Evolutionary conservation across 257 asterid genomes (phyloP).

Genomic region (Nicotiana tabacum): DNA sequence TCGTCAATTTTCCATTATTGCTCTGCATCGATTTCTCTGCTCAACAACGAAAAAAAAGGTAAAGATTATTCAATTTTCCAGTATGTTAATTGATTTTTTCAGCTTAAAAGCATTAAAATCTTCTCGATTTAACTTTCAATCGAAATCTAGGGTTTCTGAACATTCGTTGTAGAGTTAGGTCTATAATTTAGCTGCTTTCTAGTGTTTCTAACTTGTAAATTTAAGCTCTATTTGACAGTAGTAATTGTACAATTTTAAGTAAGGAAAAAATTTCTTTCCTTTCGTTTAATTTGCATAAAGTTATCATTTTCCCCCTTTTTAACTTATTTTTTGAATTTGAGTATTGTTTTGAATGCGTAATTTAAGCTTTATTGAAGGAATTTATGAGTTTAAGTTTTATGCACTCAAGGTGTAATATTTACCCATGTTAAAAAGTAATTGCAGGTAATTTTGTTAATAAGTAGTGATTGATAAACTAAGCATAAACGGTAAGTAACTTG

Average conservation of each 20-base stretch:
- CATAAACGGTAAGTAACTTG: too few species aligned
- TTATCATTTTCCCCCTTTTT: not conserved
- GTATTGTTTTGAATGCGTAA: not conserved
- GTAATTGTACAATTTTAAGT: not conserved
- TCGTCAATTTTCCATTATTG: constrained; percentile 1
- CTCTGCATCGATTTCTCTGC: not conserved
- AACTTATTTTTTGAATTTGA: not conserved
- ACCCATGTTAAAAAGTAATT: too few species aligned
- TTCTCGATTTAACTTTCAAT: not conserved
- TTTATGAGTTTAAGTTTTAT: not conserved
- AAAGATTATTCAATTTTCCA: not conserved
- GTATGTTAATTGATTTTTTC: not conserved
- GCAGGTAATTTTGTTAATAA: too few species aligned
- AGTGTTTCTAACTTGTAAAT: not conserved
- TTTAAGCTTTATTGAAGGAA: not conserved
- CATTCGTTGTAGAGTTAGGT: not conserved
- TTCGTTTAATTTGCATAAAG: not conserved
- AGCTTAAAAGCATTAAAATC: not conserved
- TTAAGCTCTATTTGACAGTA: not conserved
- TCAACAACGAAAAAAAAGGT: not conserved
- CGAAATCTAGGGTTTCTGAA: not conserved
- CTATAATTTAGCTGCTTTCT: not conserved
- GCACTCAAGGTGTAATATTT: too few species aligned
- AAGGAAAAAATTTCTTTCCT: not conserved
- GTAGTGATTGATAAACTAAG: too few species aligned